Percentiles rank a stretch among this genome's conserved stretches.
Evolutionary conservation across 2,329 filamentous ascomycete species (phyloP).

Genomic region (Exophiala alcalophila): DNA sequence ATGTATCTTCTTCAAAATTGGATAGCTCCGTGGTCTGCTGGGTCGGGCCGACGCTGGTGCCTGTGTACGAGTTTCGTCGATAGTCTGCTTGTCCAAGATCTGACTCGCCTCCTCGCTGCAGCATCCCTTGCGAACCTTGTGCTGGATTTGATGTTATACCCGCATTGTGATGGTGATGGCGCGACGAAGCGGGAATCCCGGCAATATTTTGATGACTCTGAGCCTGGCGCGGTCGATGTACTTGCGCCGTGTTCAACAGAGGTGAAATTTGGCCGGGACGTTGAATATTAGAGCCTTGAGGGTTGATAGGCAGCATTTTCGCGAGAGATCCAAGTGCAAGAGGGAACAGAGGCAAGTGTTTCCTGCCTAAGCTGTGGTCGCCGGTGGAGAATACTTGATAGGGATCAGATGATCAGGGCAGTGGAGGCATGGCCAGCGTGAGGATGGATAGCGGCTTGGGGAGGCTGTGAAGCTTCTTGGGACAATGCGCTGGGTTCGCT

Average conservation of each 20-base stretch:
- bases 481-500: constrained; percentile 1
- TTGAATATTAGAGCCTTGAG: constrained; percentile 4
- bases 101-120: constrained; percentile 3
- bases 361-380: constrained; percentile 9
- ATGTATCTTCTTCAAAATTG: constrained; percentile 19
- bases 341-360: constrained; percentile 1
- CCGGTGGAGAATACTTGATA: constrained; percentile 12
- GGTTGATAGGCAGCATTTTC: constrained; percentile 17
- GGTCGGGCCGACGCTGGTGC: constrained; percentile 12
- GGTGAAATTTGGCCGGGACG: constrained; percentile 14
- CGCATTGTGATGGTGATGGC: constrained; percentile 13
- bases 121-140: constrained; percentile 4
- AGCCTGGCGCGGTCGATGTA: constrained; percentile 4
- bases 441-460: background rate
- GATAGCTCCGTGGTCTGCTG: constrained; percentile 6
- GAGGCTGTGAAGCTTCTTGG: constrained; percentile 15
- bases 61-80: constrained; percentile 1
- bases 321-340: constrained; percentile 1
- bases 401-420: constrained; percentile 11
- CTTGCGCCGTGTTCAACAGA: constrained; percentile 2
- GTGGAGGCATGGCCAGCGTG: constrained; percentile 18
- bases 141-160: constrained; percentile 25
- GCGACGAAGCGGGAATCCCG: constrained; percentile 3
- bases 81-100: constrained; percentile 5
- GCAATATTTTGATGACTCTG: constrained; percentile 2